These are phyloP conservation scores for Mycosarcoma mackinlayi DNA, from an alignment of 1,284 basidiomycete species.

Conservation along the genomic window DNA sequence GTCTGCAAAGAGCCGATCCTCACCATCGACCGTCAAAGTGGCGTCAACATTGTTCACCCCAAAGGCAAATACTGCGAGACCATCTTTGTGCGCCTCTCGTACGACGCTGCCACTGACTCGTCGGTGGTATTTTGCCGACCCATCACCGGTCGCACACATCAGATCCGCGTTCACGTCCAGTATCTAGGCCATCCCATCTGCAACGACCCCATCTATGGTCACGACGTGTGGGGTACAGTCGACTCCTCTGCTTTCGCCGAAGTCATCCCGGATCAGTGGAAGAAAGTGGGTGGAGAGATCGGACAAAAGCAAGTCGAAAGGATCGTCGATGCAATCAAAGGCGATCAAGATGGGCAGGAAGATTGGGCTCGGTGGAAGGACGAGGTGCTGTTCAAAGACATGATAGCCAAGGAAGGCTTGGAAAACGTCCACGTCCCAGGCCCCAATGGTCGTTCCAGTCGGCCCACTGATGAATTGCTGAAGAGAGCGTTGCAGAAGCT, in stretches of 20 bases:
- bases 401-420: conserved; percentile 57
- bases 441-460: conserved; percentile 55
- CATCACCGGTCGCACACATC: conserved; percentile 78
- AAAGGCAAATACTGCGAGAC: conserved; percentile 77
- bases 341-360: conserved; percentile 62
- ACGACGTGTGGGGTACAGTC: conserved; percentile 62
- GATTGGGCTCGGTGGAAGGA: conserved; percentile 67
- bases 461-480: conserved; percentile 42
- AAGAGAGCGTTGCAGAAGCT: conserved; percentile 35
- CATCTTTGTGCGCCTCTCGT: conserved; percentile 84
- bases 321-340: conserved; percentile 65
- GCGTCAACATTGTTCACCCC: conserved; percentile 81
- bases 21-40: conserved; percentile 94
- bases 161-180: conserved; percentile 95
- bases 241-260: conserved; percentile 50
- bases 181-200: conserved; percentile 92
- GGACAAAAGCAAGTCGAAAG: conserved; percentile 60
- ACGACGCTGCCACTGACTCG: conserved; percentile 83
- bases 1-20: conserved; percentile 87
- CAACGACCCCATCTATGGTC: conserved; percentile 70
- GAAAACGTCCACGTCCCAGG: conserved; percentile 60
- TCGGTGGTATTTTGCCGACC: conserved; percentile 83
- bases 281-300: conserved; percentile 60
- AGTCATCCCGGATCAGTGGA: conserved; percentile 59
- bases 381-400: conserved; percentile 62